phyloP scores from a whole-genome alignment of 257 asterid genomes.

The Solanum acaule region DNA sequence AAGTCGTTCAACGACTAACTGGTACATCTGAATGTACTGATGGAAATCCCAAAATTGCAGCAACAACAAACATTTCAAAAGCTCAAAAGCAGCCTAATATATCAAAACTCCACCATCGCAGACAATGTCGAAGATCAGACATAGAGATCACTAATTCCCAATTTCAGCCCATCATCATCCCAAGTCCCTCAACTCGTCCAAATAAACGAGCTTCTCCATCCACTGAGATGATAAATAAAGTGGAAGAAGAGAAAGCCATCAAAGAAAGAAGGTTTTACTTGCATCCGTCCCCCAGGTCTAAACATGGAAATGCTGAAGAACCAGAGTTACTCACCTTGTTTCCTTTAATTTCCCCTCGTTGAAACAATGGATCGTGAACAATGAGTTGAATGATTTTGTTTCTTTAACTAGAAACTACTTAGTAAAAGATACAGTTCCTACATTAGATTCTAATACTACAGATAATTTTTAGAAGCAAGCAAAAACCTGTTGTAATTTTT shows the following conservation, averaged over 20 bases:
- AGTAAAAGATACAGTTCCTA: not conserved
- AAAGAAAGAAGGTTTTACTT: conserved; percentile 26
- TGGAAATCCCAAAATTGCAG: conserved; percentile 6
- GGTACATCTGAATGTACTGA: conserved; percentile 11
- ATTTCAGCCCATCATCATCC: not conserved
- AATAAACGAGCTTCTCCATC: conserved; percentile 16
- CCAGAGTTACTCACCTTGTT: conserved; percentile 29
- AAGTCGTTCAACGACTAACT: conserved; percentile 31
- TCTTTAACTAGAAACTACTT: not conserved
- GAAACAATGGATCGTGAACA: not conserved
- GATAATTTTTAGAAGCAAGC: not conserved
- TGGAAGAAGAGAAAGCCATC: conserved; percentile 23
- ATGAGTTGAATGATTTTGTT: not conserved
- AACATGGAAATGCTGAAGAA: conserved; percentile 5
- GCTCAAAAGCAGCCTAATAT: not conserved
- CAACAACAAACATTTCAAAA: not conserved
- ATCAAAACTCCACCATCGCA: not conserved
- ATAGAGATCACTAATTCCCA: conserved; percentile 11
- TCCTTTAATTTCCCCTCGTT: conserved; percentile 13
- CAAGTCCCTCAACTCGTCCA: not conserved
- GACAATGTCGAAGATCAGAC: conserved; percentile 14
- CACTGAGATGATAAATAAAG: not conserved
- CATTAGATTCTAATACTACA: not conserved
- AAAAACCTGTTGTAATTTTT: not conserved
- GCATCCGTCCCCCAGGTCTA: conserved; percentile 20